A percentile compares a stretch with the other conserved stretches of the same genome.
Conservation (phyloP, 2,329 filamentous ascomycete species). For the Arachnomyces sp. region DNA sequence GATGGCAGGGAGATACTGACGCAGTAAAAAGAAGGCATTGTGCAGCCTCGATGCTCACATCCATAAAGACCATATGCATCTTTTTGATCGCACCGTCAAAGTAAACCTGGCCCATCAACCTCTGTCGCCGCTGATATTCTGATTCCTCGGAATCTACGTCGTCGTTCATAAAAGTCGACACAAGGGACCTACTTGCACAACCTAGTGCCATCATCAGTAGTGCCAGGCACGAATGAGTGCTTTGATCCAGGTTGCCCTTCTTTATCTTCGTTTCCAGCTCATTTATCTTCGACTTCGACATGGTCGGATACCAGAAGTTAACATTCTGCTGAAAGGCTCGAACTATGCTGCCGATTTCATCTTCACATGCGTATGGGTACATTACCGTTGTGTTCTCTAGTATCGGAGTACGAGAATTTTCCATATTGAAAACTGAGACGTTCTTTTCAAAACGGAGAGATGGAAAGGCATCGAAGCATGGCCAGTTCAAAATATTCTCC, state of each 20-base stretch:
- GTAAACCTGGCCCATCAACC: slow-evolving; percentile 36
- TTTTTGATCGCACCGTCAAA: slow-evolving; percentile 43
- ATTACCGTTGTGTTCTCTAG: slow-evolving; percentile 18
- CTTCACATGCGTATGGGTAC: slow-evolving; percentile 36
- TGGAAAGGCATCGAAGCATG: slow-evolving; percentile 41
- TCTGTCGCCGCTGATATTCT: slow-evolving; percentile 24
- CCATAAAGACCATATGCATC: slow-evolving; percentile 40
- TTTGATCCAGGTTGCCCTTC: slow-evolving; percentile 31
- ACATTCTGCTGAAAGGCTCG: slow-evolving; percentile 40
- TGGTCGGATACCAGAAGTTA: slow-evolving; percentile 50
- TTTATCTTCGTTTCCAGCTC: slow-evolving; percentile 26
- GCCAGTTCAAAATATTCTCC: slow-evolving; percentile 46
- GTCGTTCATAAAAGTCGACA: slow-evolving; percentile 17
- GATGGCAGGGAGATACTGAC: too few species aligned
- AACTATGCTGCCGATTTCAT: slow-evolving; percentile 38
- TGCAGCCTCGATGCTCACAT: slow-evolving; percentile 40
- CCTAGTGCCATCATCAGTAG: slow-evolving; percentile 44
- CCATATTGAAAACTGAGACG: slow-evolving; percentile 42
- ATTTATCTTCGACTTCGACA: slow-evolving; percentile 35
- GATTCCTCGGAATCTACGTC: slow-evolving; percentile 19
- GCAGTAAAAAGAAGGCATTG: slow-evolving; percentile 47
- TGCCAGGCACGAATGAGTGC: slow-evolving; percentile 35
- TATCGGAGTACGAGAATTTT: slow-evolving; percentile 36
- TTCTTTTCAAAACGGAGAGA: slow-evolving; percentile 36
- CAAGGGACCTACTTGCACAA: slow-evolving; percentile 37